Evolutionary conservation across 768 basidiomycete species (phyloP).

Genomic region (Boletus vermiculosoides): DNA sequence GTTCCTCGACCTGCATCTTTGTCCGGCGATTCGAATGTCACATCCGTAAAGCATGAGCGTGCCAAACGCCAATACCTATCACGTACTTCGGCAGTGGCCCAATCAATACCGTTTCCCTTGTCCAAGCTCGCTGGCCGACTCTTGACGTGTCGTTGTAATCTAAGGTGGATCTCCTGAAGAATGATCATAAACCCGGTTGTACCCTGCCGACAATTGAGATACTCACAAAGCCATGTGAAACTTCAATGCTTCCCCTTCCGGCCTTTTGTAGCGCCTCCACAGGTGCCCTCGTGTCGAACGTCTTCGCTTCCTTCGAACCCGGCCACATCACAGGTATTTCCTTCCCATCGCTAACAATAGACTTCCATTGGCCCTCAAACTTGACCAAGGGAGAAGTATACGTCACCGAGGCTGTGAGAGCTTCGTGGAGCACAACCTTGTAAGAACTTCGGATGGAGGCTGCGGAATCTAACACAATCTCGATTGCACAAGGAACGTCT

Average conservation of each 20-base stretch:
- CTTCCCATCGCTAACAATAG: slow-evolving; percentile 6
- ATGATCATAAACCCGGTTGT: not conserved
- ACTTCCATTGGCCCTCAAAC: slow-evolving; percentile 64
- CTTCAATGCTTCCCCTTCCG: slow-evolving; percentile 65
- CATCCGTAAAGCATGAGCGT: slow-evolving; percentile 78
- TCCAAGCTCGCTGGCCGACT: slow-evolving; percentile 63
- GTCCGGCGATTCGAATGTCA: slow-evolving; percentile 88
- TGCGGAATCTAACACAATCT: slow-evolving; percentile 72
- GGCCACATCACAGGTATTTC: slow-evolving; percentile 52
- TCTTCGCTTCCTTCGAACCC: slow-evolving; percentile 47
- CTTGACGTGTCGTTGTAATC: slow-evolving; percentile 78
- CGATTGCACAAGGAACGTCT: slow-evolving; percentile 85
- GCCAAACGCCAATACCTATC: slow-evolving; percentile 82
- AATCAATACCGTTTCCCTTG: slow-evolving; percentile 87
- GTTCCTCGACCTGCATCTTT: slow-evolving; percentile 91
- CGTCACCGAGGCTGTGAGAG: slow-evolving; percentile 49
- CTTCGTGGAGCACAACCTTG: slow-evolving; percentile 60
- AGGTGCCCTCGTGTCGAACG: slow-evolving; percentile 69
- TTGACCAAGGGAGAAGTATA: slow-evolving; percentile 53
- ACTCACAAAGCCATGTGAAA: slow-evolving; percentile 64
- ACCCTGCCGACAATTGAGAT: not conserved
- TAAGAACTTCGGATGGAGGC: slow-evolving; percentile 52
- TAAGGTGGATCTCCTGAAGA: slow-evolving; percentile 70
- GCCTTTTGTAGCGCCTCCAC: slow-evolving; percentile 44
- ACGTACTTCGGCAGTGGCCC: slow-evolving; percentile 82